Evolutionary conservation across 1,284 basidiomycete species (phyloP), one percentile per base, ranked within the genome.

Genomic region (Cutaneotrichosporon cutaneum): DNA sequence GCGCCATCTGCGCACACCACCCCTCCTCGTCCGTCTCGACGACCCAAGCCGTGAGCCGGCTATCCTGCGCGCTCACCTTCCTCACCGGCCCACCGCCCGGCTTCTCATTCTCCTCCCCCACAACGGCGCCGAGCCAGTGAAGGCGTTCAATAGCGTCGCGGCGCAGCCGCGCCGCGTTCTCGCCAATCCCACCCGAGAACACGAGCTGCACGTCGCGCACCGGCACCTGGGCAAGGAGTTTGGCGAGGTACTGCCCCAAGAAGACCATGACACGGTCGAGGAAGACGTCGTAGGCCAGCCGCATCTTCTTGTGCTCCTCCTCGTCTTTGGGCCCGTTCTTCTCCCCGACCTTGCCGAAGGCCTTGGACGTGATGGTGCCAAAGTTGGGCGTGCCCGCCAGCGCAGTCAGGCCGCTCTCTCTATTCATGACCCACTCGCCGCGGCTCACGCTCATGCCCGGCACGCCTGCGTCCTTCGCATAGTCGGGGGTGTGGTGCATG

Each of bases 151-250:
- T 81, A 13, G 93, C 82, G 30, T 85, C 85, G 50, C 79, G 74
- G 45, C 92, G 80, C 61, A 94, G 76, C 64, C 84, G 81, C 8
- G 78, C 80, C 56, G 87, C 85, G 68, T 83, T 82, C 80, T 94
- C 92, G 0, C 92, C 92, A 58, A 94, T 90, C 0, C 91, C 91
- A 4, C 91, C 92, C 0, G 89, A 84, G 73, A 94, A 94, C 10
- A 93, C 89, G 32, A 94, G 74, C 4, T 92, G 88, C 7, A 92
- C 85, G 16, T 65, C 79, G 58, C 27, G 68, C 11, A 71, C 63
- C 21, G 70, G 66, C 1, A 67, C 53, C 8, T 84, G 83, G 2
- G 68, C 64, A 1, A 83, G 82, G 9, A 92, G 83, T 73, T 90
- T 88, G 69, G 90, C 78, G 66, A 88, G 85, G 73, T 91, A 93